A percentile compares a stretch with the other conserved stretches of the same genome.
Evolutionary conservation across 1,284 basidiomycete species (phyloP).

Genomic region (Rhodotorula sp.): DNA sequence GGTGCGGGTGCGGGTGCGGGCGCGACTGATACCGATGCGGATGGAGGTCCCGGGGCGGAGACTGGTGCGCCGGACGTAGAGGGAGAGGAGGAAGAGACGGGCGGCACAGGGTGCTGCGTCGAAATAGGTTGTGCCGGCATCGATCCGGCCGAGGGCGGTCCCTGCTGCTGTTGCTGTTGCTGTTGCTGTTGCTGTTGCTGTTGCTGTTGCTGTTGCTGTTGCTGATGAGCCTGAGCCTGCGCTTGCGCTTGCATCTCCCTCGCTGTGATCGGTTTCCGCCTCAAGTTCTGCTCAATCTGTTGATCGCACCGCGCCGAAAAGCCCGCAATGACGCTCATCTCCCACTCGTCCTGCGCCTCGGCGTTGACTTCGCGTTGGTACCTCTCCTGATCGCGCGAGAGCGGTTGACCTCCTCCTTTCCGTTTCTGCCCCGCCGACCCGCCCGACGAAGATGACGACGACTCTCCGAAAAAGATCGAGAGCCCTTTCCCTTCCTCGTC

Average conservation of each 20-base stretch:
- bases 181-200: not conserved
- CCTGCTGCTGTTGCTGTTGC: not conserved
- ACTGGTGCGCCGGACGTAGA: no score
- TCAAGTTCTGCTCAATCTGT: constrained; percentile 19
- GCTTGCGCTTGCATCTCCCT: constrained; percentile 25
- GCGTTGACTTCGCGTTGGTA: constrained; percentile 24
- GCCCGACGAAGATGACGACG: not conserved
- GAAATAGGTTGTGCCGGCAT: not conserved
- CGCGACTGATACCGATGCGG: no score
- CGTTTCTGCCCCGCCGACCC: not conserved
- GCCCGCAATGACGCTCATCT: constrained; percentile 28
- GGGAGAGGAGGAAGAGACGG: not conserved
- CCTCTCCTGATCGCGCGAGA: constrained; percentile 28
- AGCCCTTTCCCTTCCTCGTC: constrained; percentile 22
- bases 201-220: constrained; percentile 3
- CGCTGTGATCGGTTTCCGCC: constrained; percentile 22
- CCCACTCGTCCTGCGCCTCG: constrained; percentile 33
- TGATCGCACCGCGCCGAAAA: constrained; percentile 37
- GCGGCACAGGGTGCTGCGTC: not conserved
- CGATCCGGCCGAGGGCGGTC: not conserved
- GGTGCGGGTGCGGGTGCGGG: no score
- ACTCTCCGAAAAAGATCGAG: constrained; percentile 22
- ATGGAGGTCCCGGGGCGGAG: no score
- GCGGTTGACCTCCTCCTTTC: not conserved
- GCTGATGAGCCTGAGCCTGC: not conserved